Percentiles rank a stretch among this genome's conserved stretches.
Evolutionary conservation across 371 early-diverging fungal species (phyloP).

Genomic region (Lichtheimia hyalospora): DNA sequence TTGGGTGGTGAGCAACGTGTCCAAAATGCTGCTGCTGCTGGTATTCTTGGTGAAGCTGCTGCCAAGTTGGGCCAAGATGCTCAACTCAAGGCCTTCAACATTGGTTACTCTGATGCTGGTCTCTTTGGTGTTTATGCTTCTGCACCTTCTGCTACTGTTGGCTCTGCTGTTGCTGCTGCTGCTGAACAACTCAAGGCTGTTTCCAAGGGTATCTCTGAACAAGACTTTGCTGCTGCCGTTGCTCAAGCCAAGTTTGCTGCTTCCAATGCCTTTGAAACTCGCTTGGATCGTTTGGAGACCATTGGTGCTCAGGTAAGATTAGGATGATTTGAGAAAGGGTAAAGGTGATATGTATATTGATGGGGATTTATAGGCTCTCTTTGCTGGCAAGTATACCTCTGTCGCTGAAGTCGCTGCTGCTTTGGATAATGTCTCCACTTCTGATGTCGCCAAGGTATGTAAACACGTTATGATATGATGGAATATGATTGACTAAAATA

Average conservation of each 20-base stretch:
- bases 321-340: neutral
- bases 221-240: slow-evolving; percentile 77
- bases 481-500: neutral
- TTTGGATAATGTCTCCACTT: slow-evolving; percentile 62
- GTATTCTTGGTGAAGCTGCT: slow-evolving; percentile 72
- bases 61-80: slow-evolving; percentile 55
- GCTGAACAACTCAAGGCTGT: slow-evolving; percentile 71
- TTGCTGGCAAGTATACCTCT: slow-evolving; percentile 46
- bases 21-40: slow-evolving; percentile 76
- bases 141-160: slow-evolving; percentile 62
- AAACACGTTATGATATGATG: neutral
- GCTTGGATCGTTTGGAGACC: slow-evolving; percentile 54
- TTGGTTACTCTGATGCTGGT: slow-evolving; percentile 91
- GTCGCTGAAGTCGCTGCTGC: slow-evolving; percentile 54
- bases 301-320: slow-evolving; percentile 46
- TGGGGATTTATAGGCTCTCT: slow-evolving; percentile 34
- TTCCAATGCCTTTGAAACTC: slow-evolving; percentile 53
- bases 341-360: neutral
- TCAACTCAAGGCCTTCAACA: slow-evolving; percentile 76
- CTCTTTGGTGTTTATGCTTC: slow-evolving; percentile 85
- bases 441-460: slow-evolving; percentile 61
- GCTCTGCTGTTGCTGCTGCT: slow-evolving; percentile 65
- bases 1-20: slow-evolving; percentile 78
- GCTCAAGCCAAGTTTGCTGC: slow-evolving; percentile 87
- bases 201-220: slow-evolving; percentile 53